Base-by-base conservation (phyloP, 345 rosid genomes). In the Brassica rapa region DNA sequence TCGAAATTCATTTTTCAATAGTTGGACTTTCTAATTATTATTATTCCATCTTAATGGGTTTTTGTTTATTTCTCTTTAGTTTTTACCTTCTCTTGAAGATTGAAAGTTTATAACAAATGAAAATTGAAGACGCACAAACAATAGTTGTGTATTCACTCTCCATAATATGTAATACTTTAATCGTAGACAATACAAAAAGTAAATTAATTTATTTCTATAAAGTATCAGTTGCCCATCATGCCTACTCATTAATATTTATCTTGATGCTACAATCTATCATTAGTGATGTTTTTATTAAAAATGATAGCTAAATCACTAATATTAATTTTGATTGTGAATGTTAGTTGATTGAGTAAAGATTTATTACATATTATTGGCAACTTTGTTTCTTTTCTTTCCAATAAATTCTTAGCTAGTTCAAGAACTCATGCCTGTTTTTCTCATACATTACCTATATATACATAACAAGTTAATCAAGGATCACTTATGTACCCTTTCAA, bases 331-430 rank as follows among this genome's bases (percentile, higher is more conserved):
- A 73, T n/a, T 11, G 29, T 25, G 29, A 25, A 25, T 25, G 29
- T 25, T 25, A 25, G 29, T 29, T 3, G 21, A 14, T 41, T 24
- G 6, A 49, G 19, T 27, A 12, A 49, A 8, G 9, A 24, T 7
- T 0, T 2, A 51, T 24, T 62, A 93, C 98, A 70, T 67, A 93
- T 63, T 30, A 69, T 65, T 8, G 86, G 74, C 23, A 86, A 81
- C 10, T 80, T 71, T 3, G 73, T 32, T 33, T 84, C 81, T 41
- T 83, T 78, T 67, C 82, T 74, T 33, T 59, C 77, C 75, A 89
- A 43, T 83, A 93, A 89, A 71, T 89, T 77, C 69, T 86, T 84
- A 8, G 86, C 76, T 41, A 89, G 79, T 77, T 89, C 88, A 11
- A 67, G 2, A 78, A 86, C 83, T 88, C 90, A 75, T 84, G 77